A percentile compares a stretch with the other conserved stretches of the same genome.
Conservation (phyloP, 2,329 filamentous ascomycete species). For the Pseudocercospora ulei region DNA sequence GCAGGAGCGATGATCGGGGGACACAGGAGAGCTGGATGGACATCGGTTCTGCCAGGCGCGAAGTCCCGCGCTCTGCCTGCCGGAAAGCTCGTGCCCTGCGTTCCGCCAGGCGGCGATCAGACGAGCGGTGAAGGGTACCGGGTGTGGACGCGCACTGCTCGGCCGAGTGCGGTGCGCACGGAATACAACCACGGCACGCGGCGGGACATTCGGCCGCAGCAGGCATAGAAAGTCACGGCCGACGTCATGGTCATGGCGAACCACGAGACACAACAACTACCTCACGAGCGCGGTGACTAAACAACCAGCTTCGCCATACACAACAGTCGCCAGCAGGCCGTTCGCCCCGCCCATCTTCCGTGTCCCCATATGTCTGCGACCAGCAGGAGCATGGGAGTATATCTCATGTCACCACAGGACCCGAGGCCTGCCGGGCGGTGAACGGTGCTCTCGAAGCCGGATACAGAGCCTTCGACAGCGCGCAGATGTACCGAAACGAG, state of each 20-base stretch:
- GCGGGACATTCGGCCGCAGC: no score
- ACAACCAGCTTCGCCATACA: no score
- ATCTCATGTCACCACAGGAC: slow-evolving; percentile 58
- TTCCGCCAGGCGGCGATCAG: slow-evolving; percentile 1
- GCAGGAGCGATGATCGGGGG: slow-evolving; percentile 2
- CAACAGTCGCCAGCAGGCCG: neutral
- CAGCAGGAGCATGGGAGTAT: slow-evolving; percentile 47
- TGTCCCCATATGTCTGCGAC: slow-evolving; percentile 12
- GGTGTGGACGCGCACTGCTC: no score
- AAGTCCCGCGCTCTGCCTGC: slow-evolving; percentile 3
- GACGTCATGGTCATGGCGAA: no score
- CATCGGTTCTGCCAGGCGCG: slow-evolving; percentile 3
- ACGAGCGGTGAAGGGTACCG: no score
- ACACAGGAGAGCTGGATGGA: slow-evolving; percentile 1
- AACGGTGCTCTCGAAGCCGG: slow-evolving; percentile 36
- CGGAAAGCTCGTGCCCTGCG: slow-evolving; percentile 5
- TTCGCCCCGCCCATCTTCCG: neutral
- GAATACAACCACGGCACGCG: no score
- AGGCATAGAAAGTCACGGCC: no score
- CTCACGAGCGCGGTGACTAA: no score
- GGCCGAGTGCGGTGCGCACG: no score
- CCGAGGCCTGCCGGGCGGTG: slow-evolving; percentile 51
- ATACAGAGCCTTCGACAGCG: slow-evolving; percentile 49
- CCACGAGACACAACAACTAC: no score
- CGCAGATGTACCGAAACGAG: slow-evolving; percentile 64